Evolutionary conservation across 2,329 filamentous ascomycete genomes (phyloP), one percentile per base, ranked within the genome.

Genomic region (Endoconidiophora polonica): DNA sequence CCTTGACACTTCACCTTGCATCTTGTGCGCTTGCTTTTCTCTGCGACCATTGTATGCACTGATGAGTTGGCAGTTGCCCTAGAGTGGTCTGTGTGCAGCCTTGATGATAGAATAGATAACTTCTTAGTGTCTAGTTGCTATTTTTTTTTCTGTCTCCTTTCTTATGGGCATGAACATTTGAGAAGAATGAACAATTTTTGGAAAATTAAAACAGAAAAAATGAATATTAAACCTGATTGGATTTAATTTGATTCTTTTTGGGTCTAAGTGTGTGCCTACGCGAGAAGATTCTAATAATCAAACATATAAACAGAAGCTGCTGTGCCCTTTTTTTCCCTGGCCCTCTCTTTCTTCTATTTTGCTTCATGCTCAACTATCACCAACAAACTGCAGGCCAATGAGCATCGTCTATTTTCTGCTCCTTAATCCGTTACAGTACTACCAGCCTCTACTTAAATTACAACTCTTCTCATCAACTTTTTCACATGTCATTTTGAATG

Each of bases 41-140:
- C 29, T 78, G 76, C 59, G 74, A 78, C 57, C 63, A 78, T 2
- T 66, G 76, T 55, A 68, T 80, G 63, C 63, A 65, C 56, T 61
- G 61, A 63, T 65, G 63, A 63, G 63, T 61, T 65, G 63, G 62
- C 63, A 62, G 65, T 64, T 62, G 61, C 63, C 65, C 43, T 63
- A 62, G 63, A 62, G 62, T 65, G 64, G 62, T 61, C 62, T 64
- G 61, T 65, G 62, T 63, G 61, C 63, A 64, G 62, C 62, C 58
- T 33, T 33, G 29, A 33, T 12, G 29, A 33, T 12, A 33, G 12
- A 33, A 33, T 33, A 33, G 29, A 7, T 9, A 33, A 9, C 3
- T 33, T 33, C 16, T 18, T 18, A 18, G 16, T 18, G 16, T 18
- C 16, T 18, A 18, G 16, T 18, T 18, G 16, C 16, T 18, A 1